These are phyloP conservation scores for Rhodofomes roseus DNA, from an alignment of 1,284 basidiomycete genomes.

Conservation along the genomic window DNA sequence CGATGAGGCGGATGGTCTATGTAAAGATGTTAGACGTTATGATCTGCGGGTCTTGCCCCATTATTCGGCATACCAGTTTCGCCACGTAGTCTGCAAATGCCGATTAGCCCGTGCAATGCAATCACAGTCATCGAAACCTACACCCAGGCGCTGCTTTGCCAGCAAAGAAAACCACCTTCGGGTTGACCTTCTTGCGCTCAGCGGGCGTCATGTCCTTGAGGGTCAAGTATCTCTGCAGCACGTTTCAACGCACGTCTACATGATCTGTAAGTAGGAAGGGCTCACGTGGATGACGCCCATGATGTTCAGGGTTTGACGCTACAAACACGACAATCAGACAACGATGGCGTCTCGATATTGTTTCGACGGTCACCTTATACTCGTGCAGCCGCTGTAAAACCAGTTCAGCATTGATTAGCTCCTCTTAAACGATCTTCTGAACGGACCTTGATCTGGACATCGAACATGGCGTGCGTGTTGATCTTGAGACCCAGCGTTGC, in stretches of 20 bases:
- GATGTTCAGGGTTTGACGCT: constrained; percentile 85
- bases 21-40: background rate
- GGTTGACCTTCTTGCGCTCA: constrained; percentile 77
- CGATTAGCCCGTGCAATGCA: background rate
- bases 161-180: constrained; percentile 85
- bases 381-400: constrained; percentile 69
- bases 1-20: constrained; percentile 87
- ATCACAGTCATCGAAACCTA: constrained; percentile 32
- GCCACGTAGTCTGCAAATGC: constrained; percentile 63
- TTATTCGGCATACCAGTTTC: constrained; percentile 51
- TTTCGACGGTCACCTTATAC: constrained; percentile 62
- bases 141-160: constrained; percentile 85
- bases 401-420: background rate
- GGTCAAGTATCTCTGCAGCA: constrained; percentile 69
- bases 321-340: background rate
- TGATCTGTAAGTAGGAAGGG: background rate
- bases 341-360: background rate
- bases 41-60: too few species aligned
- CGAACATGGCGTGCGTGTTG: constrained; percentile 83
- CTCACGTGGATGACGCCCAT: constrained; percentile 81
- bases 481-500: constrained; percentile 70
- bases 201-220: constrained; percentile 76
- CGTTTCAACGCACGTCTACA: constrained; percentile 3
- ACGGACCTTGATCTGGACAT: constrained; percentile 86
- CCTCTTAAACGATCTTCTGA: background rate